Percentiles rank a stretch among this genome's conserved stretches.
phyloP scores from a whole-genome alignment of 2,329 filamentous ascomycete genomes.

The Tolypocladium guangdongense region DNA sequence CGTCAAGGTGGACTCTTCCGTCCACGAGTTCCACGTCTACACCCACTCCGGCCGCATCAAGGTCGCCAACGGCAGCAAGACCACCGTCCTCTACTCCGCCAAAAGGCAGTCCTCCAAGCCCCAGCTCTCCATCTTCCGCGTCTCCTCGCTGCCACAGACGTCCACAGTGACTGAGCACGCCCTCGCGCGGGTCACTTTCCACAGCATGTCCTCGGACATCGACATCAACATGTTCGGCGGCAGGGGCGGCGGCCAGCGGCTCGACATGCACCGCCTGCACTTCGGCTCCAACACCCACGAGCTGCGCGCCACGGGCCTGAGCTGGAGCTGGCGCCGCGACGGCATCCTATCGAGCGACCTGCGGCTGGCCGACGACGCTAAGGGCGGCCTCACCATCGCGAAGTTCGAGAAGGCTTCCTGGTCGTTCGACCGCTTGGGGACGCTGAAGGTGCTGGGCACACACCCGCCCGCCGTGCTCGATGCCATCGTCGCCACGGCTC shows the following conservation, averaged over 20 bases:
- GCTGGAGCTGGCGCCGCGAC: not conserved
- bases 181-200: not conserved
- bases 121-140: not conserved
- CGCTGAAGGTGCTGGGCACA: not conserved
- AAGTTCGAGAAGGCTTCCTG: not conserved
- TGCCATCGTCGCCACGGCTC: not conserved
- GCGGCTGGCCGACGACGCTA: not conserved
- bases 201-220: not conserved
- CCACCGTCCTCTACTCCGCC: not conserved
- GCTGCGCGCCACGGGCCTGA: not conserved
- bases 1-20: not conserved
- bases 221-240: not conserved
- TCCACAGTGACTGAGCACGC: no score
- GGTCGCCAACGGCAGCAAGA: not conserved
- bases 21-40: not conserved
- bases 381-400: not conserved
- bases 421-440: not conserved
- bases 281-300: not conserved
- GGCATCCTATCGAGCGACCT: not conserved
- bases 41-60: not conserved
- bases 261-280: not conserved
- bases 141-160: no score
- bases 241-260: not conserved
- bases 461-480: not conserved
- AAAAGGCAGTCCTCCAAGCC: not conserved